A percentile compares a stretch with the other conserved stretches of the same genome.
Evolutionary conservation across 202 grass and related monocot species (phyloP).

Genomic region (Thinopyrum obtusiflorum): DNA sequence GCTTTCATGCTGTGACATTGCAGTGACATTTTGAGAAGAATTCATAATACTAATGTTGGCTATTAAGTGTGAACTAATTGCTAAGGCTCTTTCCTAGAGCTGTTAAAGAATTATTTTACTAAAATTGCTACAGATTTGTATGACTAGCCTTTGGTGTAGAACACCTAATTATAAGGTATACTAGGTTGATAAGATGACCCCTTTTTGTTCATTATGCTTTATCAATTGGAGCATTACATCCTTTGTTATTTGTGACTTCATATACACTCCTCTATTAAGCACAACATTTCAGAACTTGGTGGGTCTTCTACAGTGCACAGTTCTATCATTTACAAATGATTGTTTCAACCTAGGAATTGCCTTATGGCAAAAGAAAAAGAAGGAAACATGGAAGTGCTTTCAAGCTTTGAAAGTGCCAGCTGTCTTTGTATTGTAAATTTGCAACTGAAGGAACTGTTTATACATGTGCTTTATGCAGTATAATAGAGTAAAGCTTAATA

Average conservation of each 20-base stretch:
- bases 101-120: not conserved
- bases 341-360: not conserved
- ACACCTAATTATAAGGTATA: not conserved
- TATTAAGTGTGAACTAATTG: not conserved
- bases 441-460: conserved; percentile 3
- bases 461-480: not conserved
- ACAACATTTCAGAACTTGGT: not conserved
- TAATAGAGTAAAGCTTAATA: conserved; percentile 6
- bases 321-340: not conserved
- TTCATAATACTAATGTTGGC: not conserved
- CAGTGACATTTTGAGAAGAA: not conserved
- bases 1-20: not conserved
- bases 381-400: not conserved
- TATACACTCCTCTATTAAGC: not conserved
- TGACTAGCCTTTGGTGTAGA: not conserved
- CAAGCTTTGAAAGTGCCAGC: conserved; percentile 3
- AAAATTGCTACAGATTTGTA: not conserved
- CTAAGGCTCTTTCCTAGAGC: not conserved
- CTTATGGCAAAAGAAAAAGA: not conserved
- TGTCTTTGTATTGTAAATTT: conserved; percentile 12
- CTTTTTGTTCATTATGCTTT: conserved; percentile 9
- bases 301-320: not conserved
- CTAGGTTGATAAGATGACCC: not conserved
- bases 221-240: not conserved
- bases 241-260: conserved; percentile 4